These are phyloP conservation scores for Nakataea oryzae DNA, from an alignment of 2,329 filamentous ascomycete genomes.

Conservation along the genomic window DNA sequence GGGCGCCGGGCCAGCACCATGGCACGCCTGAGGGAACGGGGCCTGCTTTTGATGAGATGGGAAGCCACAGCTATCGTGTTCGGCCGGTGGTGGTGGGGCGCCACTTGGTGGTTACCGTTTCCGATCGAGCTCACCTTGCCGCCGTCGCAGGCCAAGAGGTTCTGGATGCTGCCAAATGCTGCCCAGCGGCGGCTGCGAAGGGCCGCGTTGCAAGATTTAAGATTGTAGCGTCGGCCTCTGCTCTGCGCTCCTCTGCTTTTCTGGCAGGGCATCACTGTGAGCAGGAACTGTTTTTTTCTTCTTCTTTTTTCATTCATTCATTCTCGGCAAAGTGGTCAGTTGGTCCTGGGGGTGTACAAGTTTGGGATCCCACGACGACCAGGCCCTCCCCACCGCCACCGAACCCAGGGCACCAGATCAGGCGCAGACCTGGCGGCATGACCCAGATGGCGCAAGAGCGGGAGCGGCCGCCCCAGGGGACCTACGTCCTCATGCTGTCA, in stretches of 20 bases:
- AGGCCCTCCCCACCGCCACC: too few relatives aligned
- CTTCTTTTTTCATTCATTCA: too few relatives aligned
- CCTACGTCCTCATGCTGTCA: slow-evolving; percentile 13
- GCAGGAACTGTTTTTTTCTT: too few relatives aligned
- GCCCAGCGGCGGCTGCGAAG: too few relatives aligned
- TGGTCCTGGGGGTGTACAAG: neutral
- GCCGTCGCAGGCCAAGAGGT: neutral
- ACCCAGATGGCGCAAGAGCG: neutral
- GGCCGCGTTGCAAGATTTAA: neutral
- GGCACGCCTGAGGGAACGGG: neutral
- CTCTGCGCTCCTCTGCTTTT: too few relatives aligned
- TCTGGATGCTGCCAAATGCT: neutral
- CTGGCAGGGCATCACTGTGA: too few relatives aligned
- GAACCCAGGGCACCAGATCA: neutral
- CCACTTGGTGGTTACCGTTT: neutral
- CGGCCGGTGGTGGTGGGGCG: neutral
- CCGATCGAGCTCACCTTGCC: neutral
- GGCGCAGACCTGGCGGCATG: neutral
- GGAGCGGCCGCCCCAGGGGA: neutral
- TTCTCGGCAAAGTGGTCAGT: too few relatives aligned
- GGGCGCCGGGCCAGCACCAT: too few relatives aligned
- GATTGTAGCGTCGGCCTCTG: neutral
- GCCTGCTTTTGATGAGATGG: neutral
- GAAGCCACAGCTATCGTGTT: neutral
- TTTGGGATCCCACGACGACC: too few relatives aligned